Evolutionary conservation across 495 filamentous ascomycete species (phyloP), one percentile per base, ranked within the genome.

Genomic region (Penicillium subrubescens): DNA sequence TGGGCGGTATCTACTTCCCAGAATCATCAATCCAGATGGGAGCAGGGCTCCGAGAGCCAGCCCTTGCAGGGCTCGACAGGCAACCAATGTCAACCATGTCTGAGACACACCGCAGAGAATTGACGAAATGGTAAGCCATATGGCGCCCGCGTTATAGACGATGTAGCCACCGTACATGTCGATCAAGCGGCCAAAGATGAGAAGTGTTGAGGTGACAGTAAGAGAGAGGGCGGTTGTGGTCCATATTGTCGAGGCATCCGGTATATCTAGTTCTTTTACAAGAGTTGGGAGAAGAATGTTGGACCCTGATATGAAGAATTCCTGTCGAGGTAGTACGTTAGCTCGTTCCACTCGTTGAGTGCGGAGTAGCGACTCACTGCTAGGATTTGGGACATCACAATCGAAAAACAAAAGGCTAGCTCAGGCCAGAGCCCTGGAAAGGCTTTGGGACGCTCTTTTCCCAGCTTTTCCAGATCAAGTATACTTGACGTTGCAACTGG

Each of bases 241-340:
- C 93, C 93, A 97, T 29, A 90, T 92, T 8, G 82, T 81, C 0
- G 88, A 85, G 2, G 81, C 77, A 12, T 80, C 69, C 0, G 91
- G 87, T 43, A 96, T 92, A 12, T 86, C 46, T 4, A 96, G 81
- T 23, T 87, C 82, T 17, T 75, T 68, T 29, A 86, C 77, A 10
- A 97, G 68, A 0, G 86, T 86, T 11, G 93, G 93, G 2, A 94
- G 76, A 57, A 97, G 82, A 65, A 96, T 86, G 67, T 91, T 94
- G 75, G 93, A 97, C 51, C 93, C 93, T 46, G 89, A 92, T 41
- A 94, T 88, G 71, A 92, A 93, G 75, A 92, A 97, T 79, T 96
- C 77, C 76, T 79, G 11, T 87, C 81, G 82, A 63, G 11, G 15
- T n/a, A 3, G 51, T 34, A 10, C 10, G 31, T 65, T 50, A 64